phyloP scores from a whole-genome alignment of 805 yeast species.

The Candida pseudoglaebosa region DNA sequence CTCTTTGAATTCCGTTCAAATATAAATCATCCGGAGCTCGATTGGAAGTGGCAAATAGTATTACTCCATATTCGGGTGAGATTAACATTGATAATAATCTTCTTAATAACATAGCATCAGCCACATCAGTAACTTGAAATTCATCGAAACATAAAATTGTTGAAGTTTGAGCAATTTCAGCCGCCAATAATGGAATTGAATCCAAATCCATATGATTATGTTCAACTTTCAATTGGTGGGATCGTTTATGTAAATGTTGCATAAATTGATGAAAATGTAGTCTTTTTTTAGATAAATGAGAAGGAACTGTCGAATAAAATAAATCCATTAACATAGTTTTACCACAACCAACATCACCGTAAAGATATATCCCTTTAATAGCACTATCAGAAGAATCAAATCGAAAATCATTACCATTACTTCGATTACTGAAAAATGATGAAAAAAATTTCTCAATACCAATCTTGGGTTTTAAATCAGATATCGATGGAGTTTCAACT shows the following conservation, averaged over 20 bases:
- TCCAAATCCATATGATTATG: constrained; percentile 62
- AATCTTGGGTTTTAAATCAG: constrained; percentile 46
- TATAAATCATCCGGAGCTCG: constrained; percentile 93
- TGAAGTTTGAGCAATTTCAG: constrained; percentile 71
- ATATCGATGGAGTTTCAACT: constrained; percentile 49
- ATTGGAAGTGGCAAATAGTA: constrained; percentile 90
- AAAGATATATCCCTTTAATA: constrained; percentile 82
- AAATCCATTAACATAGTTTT: constrained; percentile 98
- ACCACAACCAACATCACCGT: constrained; percentile 98
- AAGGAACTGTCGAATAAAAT: constrained; percentile 80
- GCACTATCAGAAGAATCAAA: constrained; percentile 20
- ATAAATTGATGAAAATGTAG: constrained; percentile 96
- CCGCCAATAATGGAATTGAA: constrained; percentile 78
- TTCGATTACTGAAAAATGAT: constrained; percentile 12
- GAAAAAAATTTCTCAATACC: constrained; percentile 38
- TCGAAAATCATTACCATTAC: not conserved
- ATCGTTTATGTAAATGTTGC: constrained; percentile 87
- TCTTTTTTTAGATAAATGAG: constrained; percentile 70
- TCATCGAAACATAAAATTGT: constrained; percentile 92
- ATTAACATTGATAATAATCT: constrained; percentile 65
- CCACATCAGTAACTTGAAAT: constrained; percentile 97
- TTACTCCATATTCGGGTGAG: constrained; percentile 73
- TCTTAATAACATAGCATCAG: constrained; percentile 94
- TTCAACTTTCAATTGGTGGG: constrained; percentile 65
- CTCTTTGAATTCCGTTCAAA: constrained; percentile 90